These are phyloP conservation scores for Stagonosporopsis rhizophila DNA, from an alignment of 2,329 filamentous ascomycete genomes.

Conservation along the genomic window DNA sequence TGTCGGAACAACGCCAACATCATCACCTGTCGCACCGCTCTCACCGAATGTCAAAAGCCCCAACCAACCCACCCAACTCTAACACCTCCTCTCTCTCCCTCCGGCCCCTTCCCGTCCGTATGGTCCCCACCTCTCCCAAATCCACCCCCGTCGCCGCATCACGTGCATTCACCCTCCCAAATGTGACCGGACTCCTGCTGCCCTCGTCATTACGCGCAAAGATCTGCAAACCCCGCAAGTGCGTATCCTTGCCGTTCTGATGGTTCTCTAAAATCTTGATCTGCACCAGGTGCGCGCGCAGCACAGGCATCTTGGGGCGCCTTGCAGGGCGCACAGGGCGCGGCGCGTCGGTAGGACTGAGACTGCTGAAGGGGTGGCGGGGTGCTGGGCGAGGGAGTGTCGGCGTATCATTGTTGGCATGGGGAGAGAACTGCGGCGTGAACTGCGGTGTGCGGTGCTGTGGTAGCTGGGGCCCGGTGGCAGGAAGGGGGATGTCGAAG, in stretches of 20 bases:
- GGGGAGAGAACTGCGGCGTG: slow-evolving; percentile 6
- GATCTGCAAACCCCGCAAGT: slow-evolving; percentile 90
- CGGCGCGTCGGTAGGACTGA: slow-evolving; percentile 21
- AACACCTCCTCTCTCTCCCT: slow-evolving; percentile 20
- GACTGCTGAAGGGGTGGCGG: slow-evolving; percentile 29
- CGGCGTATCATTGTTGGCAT: slow-evolving; percentile 13
- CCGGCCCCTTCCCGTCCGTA: slow-evolving; percentile 21
- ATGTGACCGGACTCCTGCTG: slow-evolving; percentile 17
- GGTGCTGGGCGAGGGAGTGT: slow-evolving; percentile 21
- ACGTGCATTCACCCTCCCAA: slow-evolving; percentile 2
- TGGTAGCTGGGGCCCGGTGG: neutral
- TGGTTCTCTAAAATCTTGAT: slow-evolving; percentile 94
- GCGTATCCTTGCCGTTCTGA: slow-evolving; percentile 99
- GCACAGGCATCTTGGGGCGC: slow-evolving; percentile 71
- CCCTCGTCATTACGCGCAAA: slow-evolving; percentile 62
- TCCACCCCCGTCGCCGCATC: slow-evolving; percentile 10
- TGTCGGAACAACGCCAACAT: neutral
- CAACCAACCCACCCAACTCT: slow-evolving; percentile 18
- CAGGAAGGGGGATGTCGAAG: slow-evolving; percentile 5
- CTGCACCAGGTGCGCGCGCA: slow-evolving; percentile 89
- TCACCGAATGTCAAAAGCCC: slow-evolving; percentile 8
- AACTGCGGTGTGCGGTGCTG: slow-evolving; percentile 11
- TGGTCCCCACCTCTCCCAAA: slow-evolving; percentile 8
- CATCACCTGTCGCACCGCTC: neutral
- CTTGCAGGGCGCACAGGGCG: slow-evolving; percentile 25